Evolutionary conservation across 2,329 filamentous ascomycete species (phyloP).

Genomic region (Arthrobotrys megalospora): DNA sequence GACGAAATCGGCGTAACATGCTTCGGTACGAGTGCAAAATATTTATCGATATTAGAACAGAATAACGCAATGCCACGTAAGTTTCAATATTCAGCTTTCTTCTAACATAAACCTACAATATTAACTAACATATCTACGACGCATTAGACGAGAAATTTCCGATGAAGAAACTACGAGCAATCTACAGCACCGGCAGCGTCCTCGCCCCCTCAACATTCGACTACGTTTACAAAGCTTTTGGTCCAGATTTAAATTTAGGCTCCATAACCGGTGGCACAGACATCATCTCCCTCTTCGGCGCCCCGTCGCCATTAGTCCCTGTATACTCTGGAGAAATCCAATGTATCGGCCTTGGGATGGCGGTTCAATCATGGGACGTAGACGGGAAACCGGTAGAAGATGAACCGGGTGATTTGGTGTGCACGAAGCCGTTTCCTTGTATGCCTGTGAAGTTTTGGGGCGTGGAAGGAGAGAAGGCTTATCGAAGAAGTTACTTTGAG

Average conservation of each 20-base stretch:
- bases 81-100: slow-evolving; percentile 61
- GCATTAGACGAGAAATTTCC: slow-evolving; percentile 68
- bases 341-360: slow-evolving; percentile 83
- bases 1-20: slow-evolving; percentile 86
- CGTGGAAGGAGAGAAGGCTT: slow-evolving; percentile 79
- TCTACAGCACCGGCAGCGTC: slow-evolving; percentile 95
- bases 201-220: slow-evolving; percentile 92
- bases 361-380: slow-evolving; percentile 76
- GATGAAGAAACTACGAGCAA: slow-evolving; percentile 79
- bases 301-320: slow-evolving; percentile 82
- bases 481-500: slow-evolving; percentile 88
- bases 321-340: slow-evolving; percentile 83
- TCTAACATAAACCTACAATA: slow-evolving; percentile 67
- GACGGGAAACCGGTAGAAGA: slow-evolving; percentile 70
- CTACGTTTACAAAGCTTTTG: slow-evolving; percentile 89
- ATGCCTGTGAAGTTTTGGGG: slow-evolving; percentile 92
- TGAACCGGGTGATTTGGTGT: slow-evolving; percentile 89
- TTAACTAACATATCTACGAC: slow-evolving; percentile 1
- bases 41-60: slow-evolving; percentile 90
- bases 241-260: slow-evolving; percentile 83
- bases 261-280: slow-evolving; percentile 95
- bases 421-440: slow-evolving; percentile 88
- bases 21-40: slow-evolving; percentile 95
- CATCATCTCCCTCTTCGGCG: slow-evolving; percentile 94
- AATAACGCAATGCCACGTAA: slow-evolving; percentile 76